Percentiles rank a stretch among this genome's conserved stretches.
phyloP scores from a whole-genome alignment of 2,329 filamentous ascomycete genomes.

The Ophiostoma sp. region DNA sequence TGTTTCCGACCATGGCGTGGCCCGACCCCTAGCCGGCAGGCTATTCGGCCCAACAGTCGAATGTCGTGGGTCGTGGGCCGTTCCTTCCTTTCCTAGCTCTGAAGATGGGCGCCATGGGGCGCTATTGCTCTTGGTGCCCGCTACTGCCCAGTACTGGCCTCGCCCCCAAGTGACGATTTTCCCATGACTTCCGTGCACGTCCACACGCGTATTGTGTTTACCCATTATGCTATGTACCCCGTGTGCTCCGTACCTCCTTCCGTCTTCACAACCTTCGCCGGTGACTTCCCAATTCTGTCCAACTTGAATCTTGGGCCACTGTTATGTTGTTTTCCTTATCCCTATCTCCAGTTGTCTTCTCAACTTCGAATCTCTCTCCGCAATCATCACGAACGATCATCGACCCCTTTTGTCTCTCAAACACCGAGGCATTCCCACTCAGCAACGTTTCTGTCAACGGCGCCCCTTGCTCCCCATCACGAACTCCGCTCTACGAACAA shows the following conservation, averaged over 20 bases:
- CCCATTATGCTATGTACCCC: neutral
- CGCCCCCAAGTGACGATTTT: neutral
- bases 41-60: conserved; percentile 12
- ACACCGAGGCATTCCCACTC: neutral
- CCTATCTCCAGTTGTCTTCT: no score
- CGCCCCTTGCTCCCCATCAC: neutral
- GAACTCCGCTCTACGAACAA: neutral
- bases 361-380: no score
- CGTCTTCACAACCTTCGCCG: neutral
- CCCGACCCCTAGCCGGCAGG: neutral
- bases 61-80: conserved; percentile 23
- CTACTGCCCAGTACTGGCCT: neutral
- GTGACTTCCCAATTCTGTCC: neutral
- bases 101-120: conserved; percentile 3
- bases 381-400: neutral
- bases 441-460: neutral
- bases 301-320: neutral
- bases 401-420: neutral
- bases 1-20: neutral
- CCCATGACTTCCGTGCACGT: neutral
- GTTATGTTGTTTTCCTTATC: neutral
- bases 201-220: neutral
- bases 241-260: conserved; percentile 5
- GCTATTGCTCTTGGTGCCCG: conserved; percentile 16
- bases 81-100: conserved; percentile 25